phyloP scores from a whole-genome alignment of 805 yeast species.

The Kodamaea laetipori region DNA sequence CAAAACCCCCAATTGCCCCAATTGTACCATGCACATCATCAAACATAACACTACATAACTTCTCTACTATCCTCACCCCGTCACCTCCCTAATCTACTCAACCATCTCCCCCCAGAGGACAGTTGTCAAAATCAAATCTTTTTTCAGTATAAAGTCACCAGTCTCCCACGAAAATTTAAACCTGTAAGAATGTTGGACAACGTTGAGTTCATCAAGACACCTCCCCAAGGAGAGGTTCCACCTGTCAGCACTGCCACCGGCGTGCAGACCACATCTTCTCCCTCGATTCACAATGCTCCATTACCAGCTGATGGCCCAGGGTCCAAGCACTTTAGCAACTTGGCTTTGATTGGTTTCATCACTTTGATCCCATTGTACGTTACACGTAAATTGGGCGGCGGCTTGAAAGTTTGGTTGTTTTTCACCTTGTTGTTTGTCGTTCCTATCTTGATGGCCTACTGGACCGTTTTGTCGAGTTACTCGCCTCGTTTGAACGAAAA shows the following conservation, averaged over 20 bases:
- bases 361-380: slow-evolving; percentile 62
- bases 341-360: slow-evolving; percentile 50
- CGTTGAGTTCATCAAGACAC: slow-evolving; percentile 63
- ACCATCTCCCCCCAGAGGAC: neutral
- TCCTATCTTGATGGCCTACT: slow-evolving; percentile 78
- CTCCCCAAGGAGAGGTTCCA: slow-evolving; percentile 43
- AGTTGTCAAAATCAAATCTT: neutral
- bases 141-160: neutral
- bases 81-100: too few relatives aligned
- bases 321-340: slow-evolving; percentile 71
- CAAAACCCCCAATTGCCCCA: too few relatives aligned
- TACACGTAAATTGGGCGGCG: slow-evolving; percentile 67
- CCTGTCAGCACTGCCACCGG: slow-evolving; percentile 38
- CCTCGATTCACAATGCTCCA: slow-evolving; percentile 82
- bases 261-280: slow-evolving; percentile 46
- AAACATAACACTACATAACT: too few relatives aligned
- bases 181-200: slow-evolving; percentile 34
- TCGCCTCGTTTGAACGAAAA: slow-evolving; percentile 83
- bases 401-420: slow-evolving; percentile 66
- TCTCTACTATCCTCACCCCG: neutral
- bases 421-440: slow-evolving; percentile 55
- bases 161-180: slow-evolving; percentile 1
- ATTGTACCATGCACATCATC: too few relatives aligned
- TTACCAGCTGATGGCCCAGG: slow-evolving; percentile 93
- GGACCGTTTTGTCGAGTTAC: slow-evolving; percentile 76